phyloP scores from a whole-genome alignment of 2,329 filamentous ascomycete species.

The Tricladium varicosporioides region DNA sequence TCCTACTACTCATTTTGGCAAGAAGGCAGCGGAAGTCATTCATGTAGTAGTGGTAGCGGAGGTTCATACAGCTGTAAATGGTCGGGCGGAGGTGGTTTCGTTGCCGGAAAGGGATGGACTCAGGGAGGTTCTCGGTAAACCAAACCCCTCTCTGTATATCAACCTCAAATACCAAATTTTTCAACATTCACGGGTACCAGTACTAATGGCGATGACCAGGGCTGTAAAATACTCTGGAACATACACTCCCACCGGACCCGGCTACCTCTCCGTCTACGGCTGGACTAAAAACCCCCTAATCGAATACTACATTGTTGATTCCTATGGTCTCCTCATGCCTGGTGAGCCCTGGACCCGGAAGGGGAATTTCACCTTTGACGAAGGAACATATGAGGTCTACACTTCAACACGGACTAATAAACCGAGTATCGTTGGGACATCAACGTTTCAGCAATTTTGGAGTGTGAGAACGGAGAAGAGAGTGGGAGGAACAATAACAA shows the following conservation, averaged over 20 bases:
- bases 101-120: no score
- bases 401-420: conserved; percentile 35
- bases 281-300: conserved; percentile 39
- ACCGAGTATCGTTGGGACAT: conserved; percentile 46
- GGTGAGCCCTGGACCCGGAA: conserved; percentile 44
- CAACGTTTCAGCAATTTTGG: conserved; percentile 52
- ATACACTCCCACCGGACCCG: conserved; percentile 39
- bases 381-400: conserved; percentile 48
- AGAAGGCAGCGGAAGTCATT: no score
- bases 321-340: conserved; percentile 48
- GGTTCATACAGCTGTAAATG: no score
- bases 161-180: not conserved
- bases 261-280: conserved; percentile 53
- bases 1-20: no score
- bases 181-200: not conserved
- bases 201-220: conserved; percentile 20
- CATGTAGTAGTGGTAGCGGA: no score
- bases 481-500: conserved; percentile 47
- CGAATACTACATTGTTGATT: conserved; percentile 52
- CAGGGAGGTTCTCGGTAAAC: no score
- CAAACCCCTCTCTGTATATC: not conserved
- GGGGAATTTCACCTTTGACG: conserved; percentile 49
- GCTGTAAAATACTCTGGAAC: conserved; percentile 41
- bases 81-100: no score
- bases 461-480: conserved; percentile 49